Conservation (phyloP, 2,329 filamentous ascomycete genomes). For the Alternaria sp. region DNA sequence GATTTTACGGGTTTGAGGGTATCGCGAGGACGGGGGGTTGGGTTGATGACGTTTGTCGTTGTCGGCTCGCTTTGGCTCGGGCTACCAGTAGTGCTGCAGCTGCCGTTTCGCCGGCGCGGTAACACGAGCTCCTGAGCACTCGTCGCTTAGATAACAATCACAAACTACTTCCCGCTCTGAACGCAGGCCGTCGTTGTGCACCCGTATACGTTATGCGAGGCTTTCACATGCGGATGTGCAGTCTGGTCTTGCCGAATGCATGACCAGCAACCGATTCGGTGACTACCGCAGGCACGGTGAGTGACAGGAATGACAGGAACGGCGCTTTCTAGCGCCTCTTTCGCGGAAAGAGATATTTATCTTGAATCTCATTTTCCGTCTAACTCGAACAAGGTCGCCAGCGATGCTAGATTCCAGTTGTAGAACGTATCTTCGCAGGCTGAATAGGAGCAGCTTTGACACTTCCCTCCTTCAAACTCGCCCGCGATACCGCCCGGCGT, state of each 20-base stretch:
- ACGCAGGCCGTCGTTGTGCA: background rate
- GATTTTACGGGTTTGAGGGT: slow-evolving; percentile 16
- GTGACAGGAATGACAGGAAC: background rate
- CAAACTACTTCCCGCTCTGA: background rate
- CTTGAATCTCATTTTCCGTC: background rate
- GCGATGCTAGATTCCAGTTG: background rate
- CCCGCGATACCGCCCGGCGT: background rate
- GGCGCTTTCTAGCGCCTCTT: background rate
- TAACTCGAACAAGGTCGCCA: background rate
- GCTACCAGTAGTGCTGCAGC: background rate
- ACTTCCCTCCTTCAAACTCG: background rate
- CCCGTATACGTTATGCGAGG: background rate
- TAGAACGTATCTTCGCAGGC: background rate
- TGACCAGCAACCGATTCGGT: background rate
- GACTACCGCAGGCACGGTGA: background rate
- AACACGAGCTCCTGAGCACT: background rate
- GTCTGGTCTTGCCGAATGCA: background rate
- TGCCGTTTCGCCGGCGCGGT: background rate
- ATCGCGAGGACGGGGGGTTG: slow-evolving; percentile 19
- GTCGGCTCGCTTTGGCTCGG: background rate
- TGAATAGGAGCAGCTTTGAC: background rate
- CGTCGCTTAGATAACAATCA: background rate
- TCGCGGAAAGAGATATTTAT: background rate
- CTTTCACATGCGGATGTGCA: background rate
- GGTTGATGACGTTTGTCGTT: background rate